Evolutionary conservation across 2,329 filamentous ascomycete genomes (phyloP), one percentile per base, ranked within the genome.

Genomic region (Fusarium tupiense): DNA sequence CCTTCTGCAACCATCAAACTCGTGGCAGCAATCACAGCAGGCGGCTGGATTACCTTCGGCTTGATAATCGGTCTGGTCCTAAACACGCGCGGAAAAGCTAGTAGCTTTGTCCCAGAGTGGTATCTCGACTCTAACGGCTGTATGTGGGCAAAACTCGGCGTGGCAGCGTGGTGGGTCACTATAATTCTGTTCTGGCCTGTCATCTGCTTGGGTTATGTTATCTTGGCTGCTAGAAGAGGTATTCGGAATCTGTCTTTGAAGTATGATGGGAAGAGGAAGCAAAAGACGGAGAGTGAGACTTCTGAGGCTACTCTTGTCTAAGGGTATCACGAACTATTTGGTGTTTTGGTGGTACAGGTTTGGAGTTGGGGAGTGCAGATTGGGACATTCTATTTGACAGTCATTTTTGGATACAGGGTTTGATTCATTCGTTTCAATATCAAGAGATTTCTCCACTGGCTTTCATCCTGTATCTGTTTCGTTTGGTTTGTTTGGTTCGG

Each of bases 171-270:
- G 81, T 83, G 80, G 81, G 20, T 65, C 3, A 73, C 63, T 5
- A 74, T 82, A 4, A 29, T 82, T 29, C 44, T 82, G 43, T 64
- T 79, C n/a, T 83, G 81, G 66, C 91, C 91, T 8, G 86, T 85
- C 76, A 96, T 94, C 75, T 86, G 90, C 58, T 84, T 86, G 1
- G 93, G 95, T 77, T 91, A 89, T 74, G 91, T 92, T 78, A 91
- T 87, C 35, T 97, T 88, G 85, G 96, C 89, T 84, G 4, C 84
- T 84, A 12, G 82, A 20, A 69, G 56, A n/a, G 49, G 61, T 72
- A 40, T 80, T 80, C 56, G 79, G 67, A 10, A 82, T 80, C 33
- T n/a, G 82, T 82, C 37, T 88, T 82, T 73, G 88, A 84, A 67
- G 85, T 77, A 86, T n/a, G 86, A 75, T 84, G 84, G 85, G 81